Conservation (phyloP, 192 early-diverging fungal genomes). For the Podochytrium sp. region DNA sequence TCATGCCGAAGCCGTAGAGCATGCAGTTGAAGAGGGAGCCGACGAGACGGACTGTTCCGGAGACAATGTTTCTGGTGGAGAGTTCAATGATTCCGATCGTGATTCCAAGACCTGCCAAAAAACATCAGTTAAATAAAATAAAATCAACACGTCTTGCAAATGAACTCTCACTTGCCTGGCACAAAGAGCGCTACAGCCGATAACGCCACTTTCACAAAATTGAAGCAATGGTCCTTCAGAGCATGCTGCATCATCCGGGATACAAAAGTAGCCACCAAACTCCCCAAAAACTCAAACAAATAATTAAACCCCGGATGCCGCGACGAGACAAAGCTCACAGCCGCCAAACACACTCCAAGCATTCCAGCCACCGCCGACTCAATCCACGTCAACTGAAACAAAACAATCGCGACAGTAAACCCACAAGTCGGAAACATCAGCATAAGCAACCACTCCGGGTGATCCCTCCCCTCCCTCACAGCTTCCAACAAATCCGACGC, state of each 20-base stretch:
- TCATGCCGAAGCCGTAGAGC: constrained; percentile 53
- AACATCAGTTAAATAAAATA: no score
- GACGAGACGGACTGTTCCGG: constrained; percentile 79
- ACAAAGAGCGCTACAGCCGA: constrained; percentile 42
- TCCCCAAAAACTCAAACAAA: constrained; percentile 48
- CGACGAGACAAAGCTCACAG: constrained; percentile 27
- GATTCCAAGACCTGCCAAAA: constrained; percentile 73
- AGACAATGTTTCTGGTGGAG: constrained; percentile 85
- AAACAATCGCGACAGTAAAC: constrained; percentile 40
- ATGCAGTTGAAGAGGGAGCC: constrained; percentile 79
- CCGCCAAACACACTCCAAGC: constrained; percentile 39
- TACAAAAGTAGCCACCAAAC: constrained; percentile 31
- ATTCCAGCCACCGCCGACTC: constrained; percentile 36
- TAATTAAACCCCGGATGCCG: constrained; percentile 38
- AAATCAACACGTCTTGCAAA: no score
- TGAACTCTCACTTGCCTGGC: no score
- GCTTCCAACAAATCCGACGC: constrained; percentile 35
- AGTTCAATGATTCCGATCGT: constrained; percentile 89
- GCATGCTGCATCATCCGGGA: constrained; percentile 18
- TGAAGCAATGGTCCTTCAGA: constrained; percentile 8
- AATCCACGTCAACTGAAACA: constrained; percentile 37
- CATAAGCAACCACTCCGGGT: constrained; percentile 8
- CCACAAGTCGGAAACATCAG: constrained; percentile 43
- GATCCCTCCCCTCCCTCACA: constrained; percentile 26
- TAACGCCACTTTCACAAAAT: constrained; percentile 36